phyloP scores from a whole-genome alignment of 495 filamentous ascomycete species.

The Xylaria curta region DNA sequence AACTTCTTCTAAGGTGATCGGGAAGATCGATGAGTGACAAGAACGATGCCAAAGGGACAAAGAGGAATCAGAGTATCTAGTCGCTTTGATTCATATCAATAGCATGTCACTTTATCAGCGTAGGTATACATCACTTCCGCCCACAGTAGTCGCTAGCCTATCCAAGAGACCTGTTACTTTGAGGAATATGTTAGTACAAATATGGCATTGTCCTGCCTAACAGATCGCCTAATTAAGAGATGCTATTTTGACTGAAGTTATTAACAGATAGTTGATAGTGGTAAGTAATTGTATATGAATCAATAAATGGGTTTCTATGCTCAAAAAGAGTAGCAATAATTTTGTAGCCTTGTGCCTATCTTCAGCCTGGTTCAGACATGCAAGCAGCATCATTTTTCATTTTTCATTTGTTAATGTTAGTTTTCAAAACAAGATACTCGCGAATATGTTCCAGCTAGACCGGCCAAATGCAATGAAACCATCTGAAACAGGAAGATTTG shows the following conservation, averaged over 20 bases:
- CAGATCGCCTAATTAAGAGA: not conserved
- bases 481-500: not conserved
- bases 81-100: not conserved
- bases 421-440: not conserved
- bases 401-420: too few species aligned
- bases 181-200: not conserved
- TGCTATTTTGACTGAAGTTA: not conserved
- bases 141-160: not conserved
- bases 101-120: constrained; percentile 7
- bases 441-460: not conserved
- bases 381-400: not conserved
- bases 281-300: not conserved
- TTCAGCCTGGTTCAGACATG: constrained; percentile 1
- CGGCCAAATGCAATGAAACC: not conserved
- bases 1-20: not conserved
- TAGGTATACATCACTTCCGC: constrained; percentile 13
- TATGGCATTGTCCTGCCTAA: not conserved
- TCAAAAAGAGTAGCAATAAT: not conserved
- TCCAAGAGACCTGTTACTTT: not conserved
- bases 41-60: not conserved
- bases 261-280: not conserved
- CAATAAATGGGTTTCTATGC: not conserved
- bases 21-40: not conserved
- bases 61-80: not conserved
- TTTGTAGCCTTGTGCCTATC: not conserved